These are phyloP conservation scores for Ogataea glucozyma DNA, from an alignment of 805 yeast genomes.

Conservation along the genomic window DNA sequence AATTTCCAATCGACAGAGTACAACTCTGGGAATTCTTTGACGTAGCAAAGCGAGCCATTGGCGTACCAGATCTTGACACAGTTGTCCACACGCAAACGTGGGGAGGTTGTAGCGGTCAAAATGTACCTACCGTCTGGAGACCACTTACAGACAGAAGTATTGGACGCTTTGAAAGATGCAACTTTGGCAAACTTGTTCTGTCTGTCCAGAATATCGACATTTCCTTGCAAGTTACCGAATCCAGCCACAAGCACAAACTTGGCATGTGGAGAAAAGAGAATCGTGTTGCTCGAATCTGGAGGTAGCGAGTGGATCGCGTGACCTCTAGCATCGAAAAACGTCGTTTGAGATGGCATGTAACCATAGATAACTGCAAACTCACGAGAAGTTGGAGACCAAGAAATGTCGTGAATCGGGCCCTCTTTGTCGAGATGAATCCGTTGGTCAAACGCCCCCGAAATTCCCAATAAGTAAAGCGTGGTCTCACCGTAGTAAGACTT, in stretches of 20 bases:
- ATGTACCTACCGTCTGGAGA: constrained; percentile 94
- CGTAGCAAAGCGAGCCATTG: constrained; percentile 75
- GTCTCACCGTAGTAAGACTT: constrained; percentile 97
- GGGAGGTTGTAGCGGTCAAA: constrained; percentile 95
- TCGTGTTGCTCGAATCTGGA: constrained; percentile 84
- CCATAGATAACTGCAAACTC: constrained; percentile 98
- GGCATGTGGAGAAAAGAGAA: constrained; percentile 92
- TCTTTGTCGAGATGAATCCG: constrained; percentile 85
- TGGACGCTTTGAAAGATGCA: constrained; percentile 83
- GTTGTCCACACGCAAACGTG: constrained; percentile 95
- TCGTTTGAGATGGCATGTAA: constrained; percentile 94
- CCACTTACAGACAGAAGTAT: constrained; percentile 97
- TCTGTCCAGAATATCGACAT: constrained; percentile 92
- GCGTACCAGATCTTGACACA: constrained; percentile 94
- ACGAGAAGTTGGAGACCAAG: constrained; percentile 95
- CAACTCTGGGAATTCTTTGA: constrained; percentile 79
- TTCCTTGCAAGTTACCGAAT: constrained; percentile 96
- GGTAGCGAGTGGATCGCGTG: constrained; percentile 81
- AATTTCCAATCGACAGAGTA: constrained; percentile 85
- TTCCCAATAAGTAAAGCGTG: constrained; percentile 83
- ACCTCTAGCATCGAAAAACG: constrained; percentile 94
- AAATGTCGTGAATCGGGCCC: constrained; percentile 96
- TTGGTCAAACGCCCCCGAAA: constrained; percentile 89
- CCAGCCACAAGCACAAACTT: constrained; percentile 92
- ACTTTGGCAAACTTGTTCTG: constrained; percentile 79